Evolutionary conservation across 345 rosid species (phyloP).

Genomic region (Eucalyptus grandis): DNA sequence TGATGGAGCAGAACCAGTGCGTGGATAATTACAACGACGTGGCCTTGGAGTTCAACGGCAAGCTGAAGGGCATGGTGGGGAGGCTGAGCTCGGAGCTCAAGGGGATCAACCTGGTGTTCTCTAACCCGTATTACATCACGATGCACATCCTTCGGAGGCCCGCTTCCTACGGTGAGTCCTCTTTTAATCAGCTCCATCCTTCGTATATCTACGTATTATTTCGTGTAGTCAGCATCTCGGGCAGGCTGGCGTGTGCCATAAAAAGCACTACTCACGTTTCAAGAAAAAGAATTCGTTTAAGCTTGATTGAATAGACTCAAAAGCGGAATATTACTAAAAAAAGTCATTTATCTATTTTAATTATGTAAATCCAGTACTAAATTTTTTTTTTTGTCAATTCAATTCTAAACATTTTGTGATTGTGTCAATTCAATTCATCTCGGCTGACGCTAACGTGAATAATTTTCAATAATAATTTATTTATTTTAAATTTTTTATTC

Average conservation of each 20-base stretch:
- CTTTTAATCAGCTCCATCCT: background rate
- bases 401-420: no score
- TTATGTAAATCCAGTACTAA: no score
- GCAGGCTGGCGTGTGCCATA: background rate
- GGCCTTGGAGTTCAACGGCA: conserved; percentile 40
- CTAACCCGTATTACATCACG: conserved; percentile 31
- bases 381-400: no score
- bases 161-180: conserved; percentile 19
- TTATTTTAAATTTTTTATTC: no score
- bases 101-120: conserved; percentile 25
- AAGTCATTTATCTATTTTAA: no score
- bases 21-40: conserved; percentile 15
- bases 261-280: background rate
- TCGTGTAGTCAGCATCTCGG: background rate
- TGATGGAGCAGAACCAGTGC: conserved; percentile 16
- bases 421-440: no score
- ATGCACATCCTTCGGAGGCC: conserved; percentile 25
- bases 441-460: fast-evolving
- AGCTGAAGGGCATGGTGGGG: conserved; percentile 13
- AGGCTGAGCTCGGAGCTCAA: conserved; percentile 22
- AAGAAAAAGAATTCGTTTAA: background rate
- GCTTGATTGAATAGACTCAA: background rate
- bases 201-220: background rate
- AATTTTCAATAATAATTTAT: no score
- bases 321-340: no score